phyloP scores from a whole-genome alignment of 192 early-diverging fungal species.

The Linnemannia exigua region DNA sequence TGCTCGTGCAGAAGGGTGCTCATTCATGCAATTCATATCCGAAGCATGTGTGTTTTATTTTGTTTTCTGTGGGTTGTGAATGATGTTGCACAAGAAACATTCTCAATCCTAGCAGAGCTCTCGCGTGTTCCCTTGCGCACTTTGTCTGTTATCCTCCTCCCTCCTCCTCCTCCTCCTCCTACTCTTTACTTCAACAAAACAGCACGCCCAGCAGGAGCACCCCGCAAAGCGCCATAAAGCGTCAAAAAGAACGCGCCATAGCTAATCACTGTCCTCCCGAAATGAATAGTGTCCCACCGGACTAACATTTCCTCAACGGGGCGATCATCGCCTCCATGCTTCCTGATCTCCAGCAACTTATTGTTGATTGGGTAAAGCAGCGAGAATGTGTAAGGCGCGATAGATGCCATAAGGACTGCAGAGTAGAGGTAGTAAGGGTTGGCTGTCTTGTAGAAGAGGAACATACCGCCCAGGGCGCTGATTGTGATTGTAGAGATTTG shows the following conservation, averaged over 20 bases:
- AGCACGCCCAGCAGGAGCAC: neutral
- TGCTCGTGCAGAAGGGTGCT: too few species aligned
- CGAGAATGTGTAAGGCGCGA: slow-evolving; percentile 13
- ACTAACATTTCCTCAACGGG: slow-evolving; percentile 37
- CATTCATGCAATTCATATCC: too few species aligned
- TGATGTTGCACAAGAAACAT: too few species aligned
- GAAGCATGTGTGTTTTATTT: too few species aligned
- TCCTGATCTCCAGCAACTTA: slow-evolving; percentile 37
- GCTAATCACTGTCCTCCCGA: slow-evolving; percentile 25
- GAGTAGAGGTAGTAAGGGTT: slow-evolving; percentile 34
- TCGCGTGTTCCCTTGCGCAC: too few species aligned
- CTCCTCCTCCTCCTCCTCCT: neutral
- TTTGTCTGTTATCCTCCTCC: too few species aligned
- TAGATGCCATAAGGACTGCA: slow-evolving; percentile 19
- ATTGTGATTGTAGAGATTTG: slow-evolving; percentile 20
- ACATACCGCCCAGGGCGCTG: slow-evolving; percentile 18
- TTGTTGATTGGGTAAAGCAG: slow-evolving; percentile 39
- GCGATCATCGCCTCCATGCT: slow-evolving; percentile 15
- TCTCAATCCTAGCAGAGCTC: too few species aligned
- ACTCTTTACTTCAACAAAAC: neutral
- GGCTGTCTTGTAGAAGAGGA: slow-evolving; percentile 30
- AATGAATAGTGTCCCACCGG: slow-evolving; percentile 36
- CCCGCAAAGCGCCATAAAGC: slow-evolving; percentile 26
- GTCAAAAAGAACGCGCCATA: slow-evolving; percentile 33
- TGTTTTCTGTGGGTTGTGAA: too few species aligned